Conservation (phyloP, 495 filamentous ascomycete genomes). For the Corynascus novoguineensis region DNA sequence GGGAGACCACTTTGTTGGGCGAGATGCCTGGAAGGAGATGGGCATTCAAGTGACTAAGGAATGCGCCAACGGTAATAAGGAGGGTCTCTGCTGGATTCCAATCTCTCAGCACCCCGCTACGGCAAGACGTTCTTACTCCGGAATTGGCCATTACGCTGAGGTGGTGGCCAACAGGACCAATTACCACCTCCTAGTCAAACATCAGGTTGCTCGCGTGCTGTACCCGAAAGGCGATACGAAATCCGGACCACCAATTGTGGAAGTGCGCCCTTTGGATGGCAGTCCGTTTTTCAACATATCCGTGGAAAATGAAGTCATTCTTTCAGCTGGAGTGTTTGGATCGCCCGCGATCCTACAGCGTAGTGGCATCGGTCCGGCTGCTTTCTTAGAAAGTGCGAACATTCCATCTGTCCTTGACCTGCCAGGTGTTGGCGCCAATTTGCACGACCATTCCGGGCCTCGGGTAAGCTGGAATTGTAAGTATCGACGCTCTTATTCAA, state of each 20-base stretch:
- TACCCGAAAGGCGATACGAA: slow-evolving; percentile 8
- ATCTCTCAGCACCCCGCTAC: slow-evolving; percentile 28
- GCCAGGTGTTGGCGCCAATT: slow-evolving; percentile 22
- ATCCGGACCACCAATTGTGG: slow-evolving; percentile 16
- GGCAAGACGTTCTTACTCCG: slow-evolving; percentile 33
- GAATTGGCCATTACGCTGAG: slow-evolving; percentile 32
- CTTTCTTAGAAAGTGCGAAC: slow-evolving; percentile 9
- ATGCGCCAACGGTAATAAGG: slow-evolving; percentile 22
- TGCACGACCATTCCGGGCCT: slow-evolving; percentile 24
- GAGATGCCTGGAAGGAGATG: slow-evolving; percentile 20
- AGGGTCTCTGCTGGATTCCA: slow-evolving; percentile 26
- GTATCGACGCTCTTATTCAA: neutral
- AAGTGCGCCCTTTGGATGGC: slow-evolving; percentile 16
- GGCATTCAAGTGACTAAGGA: slow-evolving; percentile 13
- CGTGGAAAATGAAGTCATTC: slow-evolving; percentile 18
- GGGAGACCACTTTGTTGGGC: slow-evolving; percentile 15
- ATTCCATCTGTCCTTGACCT: slow-evolving; percentile 20
- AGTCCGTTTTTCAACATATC: slow-evolving; percentile 9
- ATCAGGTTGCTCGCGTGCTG: slow-evolving; percentile 22
- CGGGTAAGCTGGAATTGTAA: slow-evolving; percentile 19
- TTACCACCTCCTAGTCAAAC: slow-evolving; percentile 30
- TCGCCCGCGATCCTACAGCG: slow-evolving; percentile 21
- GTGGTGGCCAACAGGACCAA: slow-evolving; percentile 28
- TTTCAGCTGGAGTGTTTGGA: slow-evolving; percentile 20
- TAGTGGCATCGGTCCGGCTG: slow-evolving; percentile 20